Percentiles rank a stretch among this genome's conserved stretches.
These are phyloP conservation scores for Daucus carota DNA, from an alignment of 129 eudicot species.

Conservation along the genomic window DNA sequence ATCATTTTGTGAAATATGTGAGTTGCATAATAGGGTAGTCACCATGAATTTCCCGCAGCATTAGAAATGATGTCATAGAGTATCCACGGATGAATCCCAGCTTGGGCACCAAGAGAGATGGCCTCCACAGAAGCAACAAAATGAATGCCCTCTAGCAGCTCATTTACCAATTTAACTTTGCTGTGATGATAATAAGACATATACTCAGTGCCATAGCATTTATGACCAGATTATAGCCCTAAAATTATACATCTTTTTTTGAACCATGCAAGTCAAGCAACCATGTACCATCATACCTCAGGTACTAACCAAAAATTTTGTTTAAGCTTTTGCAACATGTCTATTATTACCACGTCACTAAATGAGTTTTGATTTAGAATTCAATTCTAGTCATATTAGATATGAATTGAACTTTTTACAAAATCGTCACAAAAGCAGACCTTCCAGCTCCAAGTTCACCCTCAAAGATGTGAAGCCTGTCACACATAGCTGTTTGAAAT, in stretches of 20 bases:
- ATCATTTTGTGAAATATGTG: not conserved
- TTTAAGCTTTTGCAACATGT: not conserved
- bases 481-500: slow-evolving; percentile 49
- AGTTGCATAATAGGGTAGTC: slow-evolving; percentile 1
- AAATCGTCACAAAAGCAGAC: slow-evolving; percentile 20
- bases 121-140: slow-evolving; percentile 91
- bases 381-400: slow-evolving; percentile 3
- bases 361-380: not conserved
- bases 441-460: slow-evolving; percentile 72
- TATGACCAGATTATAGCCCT: not conserved
- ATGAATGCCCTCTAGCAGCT: slow-evolving; percentile 90
- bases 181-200: slow-evolving; percentile 36
- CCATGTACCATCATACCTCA: not conserved
- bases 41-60: slow-evolving; percentile 98
- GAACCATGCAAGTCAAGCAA: not conserved
- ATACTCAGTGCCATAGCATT: slow-evolving; percentile 19
- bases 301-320: not conserved
- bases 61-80: slow-evolving; percentile 81
- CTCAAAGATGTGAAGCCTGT: slow-evolving; percentile 37
- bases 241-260: not conserved
- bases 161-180: slow-evolving; percentile 62
- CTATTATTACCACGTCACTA: not conserved
- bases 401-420: not conserved
- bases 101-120: slow-evolving; percentile 83
- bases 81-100: slow-evolving; percentile 94